phyloP scores from a whole-genome alignment of 768 basidiomycete genomes.

The Obba rivulosa region DNA sequence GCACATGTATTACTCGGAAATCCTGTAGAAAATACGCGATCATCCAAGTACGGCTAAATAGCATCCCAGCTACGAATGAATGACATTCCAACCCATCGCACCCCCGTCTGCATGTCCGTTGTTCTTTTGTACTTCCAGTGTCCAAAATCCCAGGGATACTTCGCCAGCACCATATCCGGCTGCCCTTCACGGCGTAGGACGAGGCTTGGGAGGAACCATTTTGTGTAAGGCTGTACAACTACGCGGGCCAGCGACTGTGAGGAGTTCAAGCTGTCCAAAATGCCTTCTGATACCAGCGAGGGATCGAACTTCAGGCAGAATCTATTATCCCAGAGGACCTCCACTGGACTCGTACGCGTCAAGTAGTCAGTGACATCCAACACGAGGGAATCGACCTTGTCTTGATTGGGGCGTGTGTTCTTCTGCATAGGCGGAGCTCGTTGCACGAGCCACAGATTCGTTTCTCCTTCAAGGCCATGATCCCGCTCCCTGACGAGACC shows the following conservation, averaged over 20 bases:
- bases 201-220: constrained; percentile 47
- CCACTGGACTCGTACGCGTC: constrained; percentile 17
- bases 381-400: constrained; percentile 23
- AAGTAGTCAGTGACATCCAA: constrained; percentile 39
- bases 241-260: constrained; percentile 19
- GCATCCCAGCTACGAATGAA: too few relatives aligned
- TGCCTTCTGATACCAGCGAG: constrained; percentile 32
- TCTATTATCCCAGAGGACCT: constrained; percentile 60
- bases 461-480: constrained; percentile 1
- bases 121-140: too few relatives aligned
- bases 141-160: constrained; percentile 1
- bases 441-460: constrained; percentile 49
- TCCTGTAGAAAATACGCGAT: too few relatives aligned
- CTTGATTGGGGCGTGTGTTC: constrained; percentile 18
- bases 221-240: constrained; percentile 32
- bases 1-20: too few relatives aligned
- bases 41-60: too few relatives aligned
- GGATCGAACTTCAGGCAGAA: constrained; percentile 50
- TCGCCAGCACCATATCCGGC: background rate
- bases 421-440: constrained; percentile 43
- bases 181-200: constrained; percentile 15
- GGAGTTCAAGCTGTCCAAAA: constrained; percentile 26
- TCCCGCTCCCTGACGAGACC: constrained; percentile 12
- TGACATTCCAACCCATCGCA: too few relatives aligned
- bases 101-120: too few relatives aligned